These are phyloP conservation scores for Paraphaeosphaeria sporulosa DNA, from an alignment of 2,329 filamentous ascomycete species.

Conservation along the genomic window DNA sequence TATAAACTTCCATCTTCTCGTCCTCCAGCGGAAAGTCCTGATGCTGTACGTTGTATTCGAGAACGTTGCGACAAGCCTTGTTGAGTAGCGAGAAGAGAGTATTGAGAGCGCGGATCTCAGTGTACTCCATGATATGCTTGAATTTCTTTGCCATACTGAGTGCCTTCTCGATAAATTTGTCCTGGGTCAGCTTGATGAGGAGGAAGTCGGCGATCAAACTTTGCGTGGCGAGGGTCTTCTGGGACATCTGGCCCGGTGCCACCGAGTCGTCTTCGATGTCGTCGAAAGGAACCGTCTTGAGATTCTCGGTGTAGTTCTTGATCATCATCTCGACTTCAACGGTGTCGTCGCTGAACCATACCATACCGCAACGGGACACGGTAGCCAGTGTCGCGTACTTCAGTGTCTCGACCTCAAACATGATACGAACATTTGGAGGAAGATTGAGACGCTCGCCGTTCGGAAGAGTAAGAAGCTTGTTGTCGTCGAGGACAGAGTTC, in stretches of 20 bases:
- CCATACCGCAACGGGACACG: constrained; percentile 99
- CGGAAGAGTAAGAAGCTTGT: constrained; percentile 94
- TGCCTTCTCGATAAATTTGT: constrained; percentile 81
- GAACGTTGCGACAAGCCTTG: constrained; percentile 87
- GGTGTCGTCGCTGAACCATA: constrained; percentile 99
- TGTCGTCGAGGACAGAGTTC: constrained; percentile 99
- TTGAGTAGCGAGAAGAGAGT: constrained; percentile 96
- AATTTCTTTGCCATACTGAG: constrained; percentile 78
- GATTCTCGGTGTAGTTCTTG: constrained; percentile 83
- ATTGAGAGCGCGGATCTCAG: constrained; percentile 84
- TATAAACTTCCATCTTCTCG: constrained; percentile 87
- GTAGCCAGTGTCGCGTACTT: constrained; percentile 98
- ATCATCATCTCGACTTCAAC: constrained; percentile 94
- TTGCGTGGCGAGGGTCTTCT: constrained; percentile 80
- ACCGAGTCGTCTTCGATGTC: constrained; percentile 93
- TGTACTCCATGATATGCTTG: constrained; percentile 99
- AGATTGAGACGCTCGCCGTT: constrained; percentile 98
- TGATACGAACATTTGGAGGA: constrained; percentile 93
- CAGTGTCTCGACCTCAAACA: constrained; percentile 99
- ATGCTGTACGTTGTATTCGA: constrained; percentile 96
- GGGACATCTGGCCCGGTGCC: constrained; percentile 58
- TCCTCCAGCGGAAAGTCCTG: constrained; percentile 90
- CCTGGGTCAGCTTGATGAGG: constrained; percentile 74
- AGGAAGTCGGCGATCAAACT: constrained; percentile 80
- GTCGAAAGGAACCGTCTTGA: constrained; percentile 86